phyloP scores from a whole-genome alignment of 2,329 filamentous ascomycete genomes.

The Colletotrichum sp. region DNA sequence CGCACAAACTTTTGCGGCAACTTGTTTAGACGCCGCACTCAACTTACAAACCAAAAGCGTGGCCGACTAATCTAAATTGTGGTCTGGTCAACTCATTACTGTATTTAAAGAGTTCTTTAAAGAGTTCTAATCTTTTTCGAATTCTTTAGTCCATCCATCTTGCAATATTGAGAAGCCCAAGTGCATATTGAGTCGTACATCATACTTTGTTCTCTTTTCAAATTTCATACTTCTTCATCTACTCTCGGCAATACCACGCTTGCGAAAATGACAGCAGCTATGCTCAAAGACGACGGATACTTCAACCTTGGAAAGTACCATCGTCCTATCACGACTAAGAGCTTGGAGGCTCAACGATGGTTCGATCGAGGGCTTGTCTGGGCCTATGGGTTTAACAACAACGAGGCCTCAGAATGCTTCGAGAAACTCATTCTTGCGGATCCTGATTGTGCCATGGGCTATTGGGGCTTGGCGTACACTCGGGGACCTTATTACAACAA shows the following conservation, averaged over 20 bases:
- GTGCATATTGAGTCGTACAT: background rate
- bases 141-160: background rate
- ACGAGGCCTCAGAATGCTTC: conserved; percentile 58
- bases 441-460: conserved; percentile 47
- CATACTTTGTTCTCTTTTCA: background rate
- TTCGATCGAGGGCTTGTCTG: conserved; percentile 63
- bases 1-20: background rate
- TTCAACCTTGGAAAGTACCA: conserved; percentile 52
- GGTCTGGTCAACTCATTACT: background rate
- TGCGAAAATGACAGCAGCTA: background rate
- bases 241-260: background rate
- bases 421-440: conserved; percentile 49
- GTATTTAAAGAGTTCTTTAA: background rate
- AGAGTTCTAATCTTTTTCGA: background rate
- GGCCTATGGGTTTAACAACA: conserved; percentile 67
- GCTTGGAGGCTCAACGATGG: conserved; percentile 53
- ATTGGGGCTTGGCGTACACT: conserved; percentile 60
- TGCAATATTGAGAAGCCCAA: background rate
- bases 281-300: background rate
- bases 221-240: background rate
- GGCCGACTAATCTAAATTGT: background rate
- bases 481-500: conserved; percentile 58
- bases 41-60: background rate
- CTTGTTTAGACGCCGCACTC: background rate
- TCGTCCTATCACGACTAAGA: conserved; percentile 49